A percentile compares a stretch with the other conserved stretches of the same genome.
phyloP scores from a whole-genome alignment of 371 early-diverging fungal genomes.

The Rhizomucor miehei region DNA sequence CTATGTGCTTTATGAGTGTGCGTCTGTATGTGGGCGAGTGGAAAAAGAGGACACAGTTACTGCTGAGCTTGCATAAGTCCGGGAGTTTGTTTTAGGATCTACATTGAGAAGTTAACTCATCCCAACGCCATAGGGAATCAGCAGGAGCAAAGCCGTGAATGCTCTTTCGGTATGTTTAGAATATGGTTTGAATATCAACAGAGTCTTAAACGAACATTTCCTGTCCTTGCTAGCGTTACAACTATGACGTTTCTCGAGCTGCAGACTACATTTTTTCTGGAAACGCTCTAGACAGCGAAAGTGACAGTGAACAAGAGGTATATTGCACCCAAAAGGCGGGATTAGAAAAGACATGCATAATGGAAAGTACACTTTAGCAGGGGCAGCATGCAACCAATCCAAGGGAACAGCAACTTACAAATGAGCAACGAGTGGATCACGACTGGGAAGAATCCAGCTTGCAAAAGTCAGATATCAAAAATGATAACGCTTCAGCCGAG shows the following conservation, averaged over 20 bases:
- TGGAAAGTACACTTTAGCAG: neutral
- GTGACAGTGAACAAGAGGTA: conserved; percentile 5
- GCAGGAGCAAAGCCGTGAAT: conserved; percentile 36
- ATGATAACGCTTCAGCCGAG: neutral
- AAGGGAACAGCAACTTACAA: too few relatives aligned
- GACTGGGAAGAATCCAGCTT: too few relatives aligned
- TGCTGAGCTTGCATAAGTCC: neutral
- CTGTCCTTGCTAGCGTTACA: conserved; percentile 31
- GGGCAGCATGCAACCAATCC: neutral
- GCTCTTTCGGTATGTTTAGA: conserved; percentile 35
- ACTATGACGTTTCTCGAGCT: conserved; percentile 47
- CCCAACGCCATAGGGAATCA: conserved; percentile 25
- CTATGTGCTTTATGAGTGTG: neutral
- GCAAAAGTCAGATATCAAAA: neutral
- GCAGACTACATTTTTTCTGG: conserved; percentile 55
- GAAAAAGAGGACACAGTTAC: neutral
- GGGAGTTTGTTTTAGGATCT: too few relatives aligned
- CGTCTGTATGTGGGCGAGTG: neutral
- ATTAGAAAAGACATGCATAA: neutral
- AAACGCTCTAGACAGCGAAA: conserved; percentile 14
- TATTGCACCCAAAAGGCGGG: neutral
- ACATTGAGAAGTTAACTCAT: too few relatives aligned
- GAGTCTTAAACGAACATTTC: neutral
- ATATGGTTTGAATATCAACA: neutral
- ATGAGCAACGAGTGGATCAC: too few relatives aligned